Percentiles rank a stretch among this genome's conserved stretches.
Evolutionary conservation across 306 rosid species (phyloP).

Genomic region (Arachis hypogaea): DNA sequence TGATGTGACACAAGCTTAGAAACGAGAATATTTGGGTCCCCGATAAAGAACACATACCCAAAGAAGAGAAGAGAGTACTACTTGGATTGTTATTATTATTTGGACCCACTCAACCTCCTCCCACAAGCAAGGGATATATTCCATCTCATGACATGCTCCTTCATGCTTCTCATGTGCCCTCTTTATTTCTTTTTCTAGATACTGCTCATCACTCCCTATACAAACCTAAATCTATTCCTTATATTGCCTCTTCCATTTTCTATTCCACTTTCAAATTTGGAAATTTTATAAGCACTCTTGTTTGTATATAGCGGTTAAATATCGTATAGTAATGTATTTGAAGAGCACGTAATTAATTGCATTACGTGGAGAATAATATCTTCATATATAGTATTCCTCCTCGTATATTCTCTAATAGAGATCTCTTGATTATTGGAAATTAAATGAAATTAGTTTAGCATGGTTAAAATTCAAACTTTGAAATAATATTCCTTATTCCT

Average conservation of each 20-base stretch:
- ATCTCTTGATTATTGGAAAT: too few species aligned
- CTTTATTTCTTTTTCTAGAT: background rate
- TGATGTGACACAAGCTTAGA: conserved; percentile 48
- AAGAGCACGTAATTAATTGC: too few species aligned
- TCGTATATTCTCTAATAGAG: too few species aligned
- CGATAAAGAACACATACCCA: conserved; percentile 66
- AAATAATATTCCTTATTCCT: conserved; percentile 36
- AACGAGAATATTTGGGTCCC: conserved; percentile 64
- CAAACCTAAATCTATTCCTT: background rate
- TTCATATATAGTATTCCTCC: too few species aligned
- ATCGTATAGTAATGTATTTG: too few species aligned
- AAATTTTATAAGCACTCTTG: too few species aligned
- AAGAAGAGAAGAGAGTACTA: conserved; percentile 51
- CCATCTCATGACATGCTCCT: conserved; percentile 9
- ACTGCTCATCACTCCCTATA: background rate
- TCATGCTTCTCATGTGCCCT: conserved; percentile 37
- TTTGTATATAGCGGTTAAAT: too few species aligned
- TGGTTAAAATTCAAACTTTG: conserved; percentile 48
- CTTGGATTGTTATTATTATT: too few species aligned
- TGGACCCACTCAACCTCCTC: conserved; percentile 52
- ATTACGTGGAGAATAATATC: too few species aligned
- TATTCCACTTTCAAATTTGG: background rate
- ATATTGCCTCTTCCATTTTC: background rate
- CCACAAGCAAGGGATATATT: conserved; percentile 73
- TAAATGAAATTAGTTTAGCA: background rate